Evolutionary conservation across 2,329 filamentous ascomycete species (phyloP), one percentile per base, ranked within the genome.

Genomic region (Fusarium pseudograminearum): DNA sequence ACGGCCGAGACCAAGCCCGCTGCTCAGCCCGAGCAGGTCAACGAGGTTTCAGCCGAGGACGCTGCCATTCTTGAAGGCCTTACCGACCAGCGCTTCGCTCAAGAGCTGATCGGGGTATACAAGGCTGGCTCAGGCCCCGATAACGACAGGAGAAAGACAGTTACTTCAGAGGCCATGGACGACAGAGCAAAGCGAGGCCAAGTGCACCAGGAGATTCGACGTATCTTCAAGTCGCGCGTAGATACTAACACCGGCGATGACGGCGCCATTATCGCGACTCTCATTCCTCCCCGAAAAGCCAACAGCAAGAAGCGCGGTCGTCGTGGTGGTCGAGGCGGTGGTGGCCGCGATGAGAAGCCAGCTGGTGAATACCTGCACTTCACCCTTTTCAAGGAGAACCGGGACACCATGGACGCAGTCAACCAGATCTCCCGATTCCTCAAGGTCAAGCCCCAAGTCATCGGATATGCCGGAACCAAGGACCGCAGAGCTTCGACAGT

Each of bases 311-410:
- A 76, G 61, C 61, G 76, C 42, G 73, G 51, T 15, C 72, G 76
- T 26, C 73, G 74, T 16, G 69, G 69, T 12, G 69, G 69, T 22
- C 72, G 72, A 16, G 69, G 69, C n/a, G 67, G 60, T 34, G 67
- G 58, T 33, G 67, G 57, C 18, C 69, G 63, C 14, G 74, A 77
- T 5, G 76, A 79, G 61, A 78, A 80, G 65, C 78, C 78, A 61
- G 65, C 78, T 85, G 93, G 92, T 20, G 91, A 94, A 50, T 96
- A 93, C 78, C 83, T 97, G 16, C 94, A 97, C 78, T 97, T 97
- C 78, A 95, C 93, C 1, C 84, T 98, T 53, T 97, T 95, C 87
- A 98, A 98, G 81, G 94, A 97, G 81, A 98, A 98, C 81, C 94
- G 95, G 77, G 94, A 98, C 77, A 98, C 94, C 2, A 97, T 97